Evolutionary conservation across 2,329 filamentous ascomycete species (phyloP).

Genomic region (Talaromyces sp.): DNA sequence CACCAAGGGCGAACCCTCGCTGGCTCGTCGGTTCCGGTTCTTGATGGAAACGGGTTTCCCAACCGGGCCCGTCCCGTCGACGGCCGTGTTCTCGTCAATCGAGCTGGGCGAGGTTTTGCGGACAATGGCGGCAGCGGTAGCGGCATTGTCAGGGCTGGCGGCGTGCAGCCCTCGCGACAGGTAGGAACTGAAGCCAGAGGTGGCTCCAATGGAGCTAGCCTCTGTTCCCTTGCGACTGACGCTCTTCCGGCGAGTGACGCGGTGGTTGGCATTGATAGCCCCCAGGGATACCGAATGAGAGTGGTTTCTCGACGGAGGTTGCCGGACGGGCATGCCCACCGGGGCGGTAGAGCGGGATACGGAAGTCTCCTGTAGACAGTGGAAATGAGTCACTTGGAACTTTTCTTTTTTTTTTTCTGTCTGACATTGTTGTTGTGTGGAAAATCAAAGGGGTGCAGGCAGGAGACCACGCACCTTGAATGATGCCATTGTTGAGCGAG

Average conservation of each 20-base stretch:
- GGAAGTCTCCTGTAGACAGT: constrained; percentile 33
- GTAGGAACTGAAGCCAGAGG: constrained; percentile 33
- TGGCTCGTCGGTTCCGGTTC: constrained; percentile 60
- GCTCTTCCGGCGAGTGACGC: constrained; percentile 89
- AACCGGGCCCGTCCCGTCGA: constrained; percentile 45
- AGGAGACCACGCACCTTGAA: constrained; percentile 28
- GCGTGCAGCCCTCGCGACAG: constrained; percentile 35
- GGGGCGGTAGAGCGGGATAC: constrained; percentile 62
- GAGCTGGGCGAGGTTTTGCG: constrained; percentile 35
- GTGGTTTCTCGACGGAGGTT: constrained; percentile 64
- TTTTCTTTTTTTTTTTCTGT: background rate
- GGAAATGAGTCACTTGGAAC: background rate
- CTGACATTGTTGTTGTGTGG: background rate
- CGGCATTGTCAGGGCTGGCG: constrained; percentile 20
- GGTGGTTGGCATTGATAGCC: constrained; percentile 72
- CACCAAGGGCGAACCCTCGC: constrained; percentile 75
- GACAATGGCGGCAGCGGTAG: constrained; percentile 16
- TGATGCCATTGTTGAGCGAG: constrained; percentile 29
- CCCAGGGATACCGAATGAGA: constrained; percentile 74
- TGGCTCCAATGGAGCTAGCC: constrained; percentile 51
- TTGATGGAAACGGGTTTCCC: constrained; percentile 43
- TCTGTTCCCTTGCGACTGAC: constrained; percentile 61
- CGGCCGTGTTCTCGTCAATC: constrained; percentile 24
- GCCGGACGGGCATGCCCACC: constrained; percentile 55
- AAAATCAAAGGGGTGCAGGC: background rate